Evolutionary conservation across 176 grass and related monocot species (phyloP).

Genomic region (Cenchrus fungigraminus): DNA sequence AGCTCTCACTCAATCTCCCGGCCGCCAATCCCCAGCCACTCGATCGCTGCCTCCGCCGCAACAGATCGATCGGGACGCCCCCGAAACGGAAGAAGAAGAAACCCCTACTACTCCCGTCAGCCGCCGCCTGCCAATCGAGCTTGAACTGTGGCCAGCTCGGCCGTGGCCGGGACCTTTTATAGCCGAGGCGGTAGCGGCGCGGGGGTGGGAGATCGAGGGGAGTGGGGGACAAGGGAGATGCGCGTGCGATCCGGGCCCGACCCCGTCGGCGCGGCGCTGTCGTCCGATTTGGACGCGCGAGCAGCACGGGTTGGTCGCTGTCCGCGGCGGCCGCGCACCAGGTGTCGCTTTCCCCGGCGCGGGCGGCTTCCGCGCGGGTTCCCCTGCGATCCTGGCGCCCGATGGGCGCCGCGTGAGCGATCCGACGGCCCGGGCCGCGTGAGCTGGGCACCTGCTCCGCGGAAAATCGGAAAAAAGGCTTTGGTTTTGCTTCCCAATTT

Average conservation of each 20-base stretch:
- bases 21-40: background rate
- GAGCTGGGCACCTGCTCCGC: conserved; percentile 32
- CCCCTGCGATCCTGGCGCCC: conserved; percentile 18
- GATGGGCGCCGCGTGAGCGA: conserved; percentile 38
- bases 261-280: conserved; percentile 28
- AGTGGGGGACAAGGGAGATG: conserved; percentile 32
- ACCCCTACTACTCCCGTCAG: background rate
- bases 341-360: background rate
- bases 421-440: conserved; percentile 35
- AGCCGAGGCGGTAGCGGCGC: conserved; percentile 14
- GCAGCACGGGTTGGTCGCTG: conserved; percentile 32
- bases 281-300: conserved; percentile 41
- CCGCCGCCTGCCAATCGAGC: background rate
- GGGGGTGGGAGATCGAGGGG: background rate
- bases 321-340: conserved; percentile 35
- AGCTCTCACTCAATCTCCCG: background rate
- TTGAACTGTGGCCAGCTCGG: conserved; percentile 1
- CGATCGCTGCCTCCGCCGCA: background rate
- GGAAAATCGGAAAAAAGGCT: background rate
- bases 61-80: background rate
- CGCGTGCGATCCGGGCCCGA: conserved; percentile 44
- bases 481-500: conserved; percentile 26
- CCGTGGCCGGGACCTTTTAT: conserved; percentile 41
- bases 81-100: background rate
- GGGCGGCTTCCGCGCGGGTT: conserved; percentile 25